Percentiles rank a stretch among this genome's conserved stretches.
These are phyloP conservation scores for Pseudonitzschia multiseries DNA, from an alignment of 108 stramenopile genomes.

Conservation along the genomic window DNA sequence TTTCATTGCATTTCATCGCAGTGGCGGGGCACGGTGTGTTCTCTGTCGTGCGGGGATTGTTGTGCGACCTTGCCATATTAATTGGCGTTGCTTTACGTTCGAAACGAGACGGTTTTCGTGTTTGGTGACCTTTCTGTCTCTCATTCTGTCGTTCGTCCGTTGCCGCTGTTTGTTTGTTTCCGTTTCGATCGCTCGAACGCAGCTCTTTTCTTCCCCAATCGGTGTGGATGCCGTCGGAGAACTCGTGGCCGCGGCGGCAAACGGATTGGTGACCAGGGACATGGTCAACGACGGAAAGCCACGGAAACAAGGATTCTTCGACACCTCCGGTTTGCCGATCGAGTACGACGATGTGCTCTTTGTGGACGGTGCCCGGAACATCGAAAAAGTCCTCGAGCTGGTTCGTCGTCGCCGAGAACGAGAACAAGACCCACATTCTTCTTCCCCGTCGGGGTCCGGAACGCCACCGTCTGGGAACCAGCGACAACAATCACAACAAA, in stretches of 20 bases:
- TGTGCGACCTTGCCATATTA: too few relatives aligned
- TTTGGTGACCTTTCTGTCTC: not conserved
- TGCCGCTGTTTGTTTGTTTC: not conserved
- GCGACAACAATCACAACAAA: not conserved
- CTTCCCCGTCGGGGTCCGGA: too few relatives aligned
- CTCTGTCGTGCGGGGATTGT: too few relatives aligned
- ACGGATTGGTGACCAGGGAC: not conserved
- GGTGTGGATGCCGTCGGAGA: slow-evolving; percentile 21
- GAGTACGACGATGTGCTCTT: slow-evolving; percentile 15
- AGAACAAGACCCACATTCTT: too few relatives aligned
- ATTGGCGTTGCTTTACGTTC: too few relatives aligned
- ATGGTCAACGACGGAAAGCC: slow-evolving; percentile 8
- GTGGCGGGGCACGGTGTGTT: too few relatives aligned
- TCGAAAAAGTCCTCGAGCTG: not conserved
- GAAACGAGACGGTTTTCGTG: not conserved
- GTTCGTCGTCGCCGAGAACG: too few relatives aligned
- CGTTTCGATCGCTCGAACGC: not conserved
- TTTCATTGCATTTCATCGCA: too few relatives aligned
- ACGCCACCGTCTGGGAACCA: not conserved
- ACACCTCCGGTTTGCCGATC: slow-evolving; percentile 16
- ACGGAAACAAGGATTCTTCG: slow-evolving; percentile 20
- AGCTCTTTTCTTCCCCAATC: slow-evolving; percentile 13
- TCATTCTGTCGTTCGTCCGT: too few relatives aligned
- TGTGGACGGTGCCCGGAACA: slow-evolving; percentile 22
- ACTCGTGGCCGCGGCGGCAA: slow-evolving; percentile 5